phyloP scores from a whole-genome alignment of 2,329 filamentous ascomycete species.

The Lasiodiplodia sp. region DNA sequence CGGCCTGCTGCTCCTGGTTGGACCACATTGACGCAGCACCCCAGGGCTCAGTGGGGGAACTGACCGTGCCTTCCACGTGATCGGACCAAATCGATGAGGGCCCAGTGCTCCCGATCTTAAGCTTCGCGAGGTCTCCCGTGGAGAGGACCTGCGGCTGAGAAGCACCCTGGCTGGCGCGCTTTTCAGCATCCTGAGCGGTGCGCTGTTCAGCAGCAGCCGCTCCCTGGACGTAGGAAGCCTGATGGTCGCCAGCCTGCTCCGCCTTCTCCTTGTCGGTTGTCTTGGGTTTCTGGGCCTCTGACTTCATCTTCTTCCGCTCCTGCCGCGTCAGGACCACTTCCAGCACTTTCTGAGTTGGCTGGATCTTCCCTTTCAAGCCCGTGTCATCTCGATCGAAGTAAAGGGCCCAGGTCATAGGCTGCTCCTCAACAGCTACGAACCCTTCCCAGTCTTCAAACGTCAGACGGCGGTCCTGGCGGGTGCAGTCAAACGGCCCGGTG shows the following conservation, averaged over 20 bases:
- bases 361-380: slow-evolving; percentile 4
- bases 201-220: background rate
- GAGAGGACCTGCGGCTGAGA: background rate
- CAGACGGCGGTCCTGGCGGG: slow-evolving; percentile 47
- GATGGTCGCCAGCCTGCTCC: slow-evolving; percentile 3
- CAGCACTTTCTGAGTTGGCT: background rate
- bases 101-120: slow-evolving; percentile 1
- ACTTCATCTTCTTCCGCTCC: slow-evolving; percentile 21
- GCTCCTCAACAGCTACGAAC: slow-evolving; percentile 48
- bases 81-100: slow-evolving; percentile 4
- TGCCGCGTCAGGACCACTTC: slow-evolving; percentile 19
- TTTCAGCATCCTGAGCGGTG: background rate
- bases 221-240: background rate
- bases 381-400: slow-evolving; percentile 58
- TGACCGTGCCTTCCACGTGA: slow-evolving; percentile 11
- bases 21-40: slow-evolving; percentile 25
- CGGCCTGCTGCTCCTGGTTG: slow-evolving; percentile 14
- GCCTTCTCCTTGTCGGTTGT: slow-evolving; percentile 12
- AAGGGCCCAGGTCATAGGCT: slow-evolving; percentile 43
- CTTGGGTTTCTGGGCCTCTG: slow-evolving; percentile 12
- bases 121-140: slow-evolving; percentile 6
- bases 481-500: slow-evolving; percentile 48
- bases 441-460: slow-evolving; percentile 50
- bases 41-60: slow-evolving; percentile 23
- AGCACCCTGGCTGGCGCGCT: background rate